A percentile compares a stretch with the other conserved stretches of the same genome.
These are phyloP conservation scores for Eremomyces bilateralis DNA, from an alignment of 495 filamentous ascomycete genomes.

Conservation along the genomic window DNA sequence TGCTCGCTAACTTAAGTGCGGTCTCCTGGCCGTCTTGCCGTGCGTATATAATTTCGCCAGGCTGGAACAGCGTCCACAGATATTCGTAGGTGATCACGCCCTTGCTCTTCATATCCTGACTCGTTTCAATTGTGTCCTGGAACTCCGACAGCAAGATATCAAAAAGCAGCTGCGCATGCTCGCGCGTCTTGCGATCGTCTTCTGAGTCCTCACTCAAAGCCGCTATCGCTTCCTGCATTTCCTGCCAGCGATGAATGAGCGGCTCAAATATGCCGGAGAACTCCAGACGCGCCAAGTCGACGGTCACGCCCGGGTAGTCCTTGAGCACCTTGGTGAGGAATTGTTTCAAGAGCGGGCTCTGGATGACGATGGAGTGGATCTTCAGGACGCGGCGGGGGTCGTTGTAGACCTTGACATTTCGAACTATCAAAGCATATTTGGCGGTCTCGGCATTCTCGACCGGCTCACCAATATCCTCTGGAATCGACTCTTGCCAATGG, in stretches of 20 bases:
- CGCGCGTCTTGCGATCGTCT: conserved; percentile 27
- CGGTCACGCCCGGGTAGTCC: conserved; percentile 43
- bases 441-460: conserved; percentile 29
- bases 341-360: conserved; percentile 38
- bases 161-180: conserved; percentile 34
- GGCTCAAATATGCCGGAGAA: conserved; percentile 38
- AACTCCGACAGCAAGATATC: conserved; percentile 37
- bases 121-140: conserved; percentile 29
- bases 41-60: conserved; percentile 22
- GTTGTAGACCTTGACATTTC: conserved; percentile 30
- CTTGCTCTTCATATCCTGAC: conserved; percentile 33
- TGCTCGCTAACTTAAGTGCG: conserved; percentile 19
- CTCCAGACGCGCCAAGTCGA: conserved; percentile 32
- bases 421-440: conserved; percentile 30
- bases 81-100: conserved; percentile 37
- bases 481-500: conserved; percentile 21
- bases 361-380: conserved; percentile 39
- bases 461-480: conserved; percentile 24
- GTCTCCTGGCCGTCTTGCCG: conserved; percentile 18
- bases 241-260: conserved; percentile 44
- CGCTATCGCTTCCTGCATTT: conserved; percentile 23
- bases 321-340: conserved; percentile 33
- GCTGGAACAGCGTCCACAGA: conserved; percentile 33
- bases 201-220: conserved; percentile 12
- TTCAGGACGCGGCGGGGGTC: conserved; percentile 38